Evolutionary conservation across 345 rosid genomes (phyloP).

Genomic region (Dipteronia sinensis): DNA sequence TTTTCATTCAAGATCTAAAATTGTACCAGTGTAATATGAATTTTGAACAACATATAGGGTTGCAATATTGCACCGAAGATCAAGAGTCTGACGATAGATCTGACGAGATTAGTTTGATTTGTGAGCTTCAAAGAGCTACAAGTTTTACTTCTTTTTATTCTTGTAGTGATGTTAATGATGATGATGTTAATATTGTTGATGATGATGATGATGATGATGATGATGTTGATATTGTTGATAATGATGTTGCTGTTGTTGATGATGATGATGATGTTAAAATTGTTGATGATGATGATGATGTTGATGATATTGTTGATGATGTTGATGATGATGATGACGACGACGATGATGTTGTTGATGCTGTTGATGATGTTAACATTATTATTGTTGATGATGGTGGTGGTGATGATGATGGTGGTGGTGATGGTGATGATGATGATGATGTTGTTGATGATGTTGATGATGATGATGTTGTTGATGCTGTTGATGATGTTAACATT

Average conservation of each 20-base stretch:
- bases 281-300: constrained; percentile 35
- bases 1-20: no score
- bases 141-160: constrained; percentile 27
- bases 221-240: no score
- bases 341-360: constrained; percentile 45
- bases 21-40: no score
- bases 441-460: constrained; percentile 27
- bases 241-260: no score
- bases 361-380: constrained; percentile 6
- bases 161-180: neutral
- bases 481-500: constrained; percentile 6
- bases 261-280: constrained; percentile 14
- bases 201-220: constrained; percentile 27
- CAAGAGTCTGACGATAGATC: neutral
- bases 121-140: constrained; percentile 35
- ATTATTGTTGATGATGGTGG: constrained; percentile 20
- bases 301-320: constrained; percentile 29
- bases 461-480: constrained; percentile 44
- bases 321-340: constrained; percentile 41
- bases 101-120: constrained; percentile 11
- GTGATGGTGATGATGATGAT: neutral
- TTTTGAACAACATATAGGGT: no score
- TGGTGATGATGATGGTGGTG: no score
- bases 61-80: constrained; percentile 27
- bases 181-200: neutral